Evolutionary conservation across 306 rosid species (phyloP).

Genomic region (Crotalaria pallida): DNA sequence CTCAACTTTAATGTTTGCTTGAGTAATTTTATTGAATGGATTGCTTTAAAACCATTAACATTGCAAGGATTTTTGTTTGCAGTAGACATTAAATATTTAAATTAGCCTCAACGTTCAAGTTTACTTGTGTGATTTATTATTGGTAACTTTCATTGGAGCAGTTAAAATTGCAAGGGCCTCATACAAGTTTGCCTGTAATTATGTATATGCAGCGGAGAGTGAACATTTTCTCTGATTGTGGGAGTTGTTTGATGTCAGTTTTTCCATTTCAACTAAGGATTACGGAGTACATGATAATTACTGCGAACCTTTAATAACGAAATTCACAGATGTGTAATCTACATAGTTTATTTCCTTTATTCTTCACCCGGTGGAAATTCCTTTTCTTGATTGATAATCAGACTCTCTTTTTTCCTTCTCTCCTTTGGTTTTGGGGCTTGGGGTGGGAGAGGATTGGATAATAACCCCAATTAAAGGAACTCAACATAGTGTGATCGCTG

Average conservation of each 20-base stretch:
- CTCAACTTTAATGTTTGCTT: neutral
- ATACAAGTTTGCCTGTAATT: neutral
- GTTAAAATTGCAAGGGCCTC: neutral
- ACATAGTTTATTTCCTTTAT: neutral
- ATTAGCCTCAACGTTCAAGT: neutral
- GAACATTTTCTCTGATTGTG: neutral
- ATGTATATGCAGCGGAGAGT: neutral
- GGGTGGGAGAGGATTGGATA: neutral
- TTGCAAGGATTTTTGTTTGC: neutral
- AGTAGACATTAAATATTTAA: neutral
- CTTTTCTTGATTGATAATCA: neutral
- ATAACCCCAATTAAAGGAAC: neutral
- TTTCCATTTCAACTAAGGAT: neutral
- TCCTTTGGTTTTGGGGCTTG: neutral
- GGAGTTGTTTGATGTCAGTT: neutral
- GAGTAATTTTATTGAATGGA: neutral
- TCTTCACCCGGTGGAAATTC: neutral
- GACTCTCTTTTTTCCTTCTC: neutral
- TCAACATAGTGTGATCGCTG: neutral
- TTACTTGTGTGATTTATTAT: neutral
- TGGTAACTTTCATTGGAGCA: conserved; percentile 6
- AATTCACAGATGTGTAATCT: neutral
- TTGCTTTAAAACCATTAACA: neutral
- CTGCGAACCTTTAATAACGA: neutral
- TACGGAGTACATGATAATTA: neutral